phyloP scores from a whole-genome alignment of 768 basidiomycete species.

The Collybia mongolica region DNA sequence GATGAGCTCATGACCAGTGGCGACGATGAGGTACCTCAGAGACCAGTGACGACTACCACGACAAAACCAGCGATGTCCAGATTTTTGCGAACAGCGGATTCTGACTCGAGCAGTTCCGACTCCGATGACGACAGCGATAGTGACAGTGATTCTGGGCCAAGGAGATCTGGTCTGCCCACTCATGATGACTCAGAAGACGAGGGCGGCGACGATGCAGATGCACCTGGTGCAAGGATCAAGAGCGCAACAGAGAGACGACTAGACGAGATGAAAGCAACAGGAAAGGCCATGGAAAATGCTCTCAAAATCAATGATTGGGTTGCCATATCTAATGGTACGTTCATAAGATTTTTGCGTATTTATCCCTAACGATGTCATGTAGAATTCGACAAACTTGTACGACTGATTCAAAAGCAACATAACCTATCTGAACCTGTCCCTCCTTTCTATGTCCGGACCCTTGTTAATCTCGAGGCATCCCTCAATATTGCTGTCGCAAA shows the following conservation, averaged over 20 bases:
- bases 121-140: constrained; percentile 58
- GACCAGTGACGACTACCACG: constrained; percentile 36
- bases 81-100: constrained; percentile 68
- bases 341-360: background rate
- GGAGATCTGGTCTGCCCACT: constrained; percentile 35
- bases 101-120: constrained; percentile 58
- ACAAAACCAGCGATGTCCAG: constrained; percentile 72
- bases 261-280: constrained; percentile 93
- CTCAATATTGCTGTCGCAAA: constrained; percentile 72
- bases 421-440: constrained; percentile 86
- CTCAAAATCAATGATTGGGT: constrained; percentile 98
- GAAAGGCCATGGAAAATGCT: constrained; percentile 91
- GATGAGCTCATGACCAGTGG: constrained; percentile 79
- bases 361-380: constrained; percentile 9
- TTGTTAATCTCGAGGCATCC: constrained; percentile 72
- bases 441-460: constrained; percentile 78
- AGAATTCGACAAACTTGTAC: constrained; percentile 96
- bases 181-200: constrained; percentile 37
- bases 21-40: constrained; percentile 61
- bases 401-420: constrained; percentile 86
- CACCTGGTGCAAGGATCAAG: constrained; percentile 70
- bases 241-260: constrained; percentile 91
- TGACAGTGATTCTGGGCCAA: constrained; percentile 38
- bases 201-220: constrained; percentile 58
- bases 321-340: constrained; percentile 80